These are phyloP conservation scores for Chromosphaera perkinsii DNA, from an alignment of 208 protist genomes.

Conservation along the genomic window DNA sequence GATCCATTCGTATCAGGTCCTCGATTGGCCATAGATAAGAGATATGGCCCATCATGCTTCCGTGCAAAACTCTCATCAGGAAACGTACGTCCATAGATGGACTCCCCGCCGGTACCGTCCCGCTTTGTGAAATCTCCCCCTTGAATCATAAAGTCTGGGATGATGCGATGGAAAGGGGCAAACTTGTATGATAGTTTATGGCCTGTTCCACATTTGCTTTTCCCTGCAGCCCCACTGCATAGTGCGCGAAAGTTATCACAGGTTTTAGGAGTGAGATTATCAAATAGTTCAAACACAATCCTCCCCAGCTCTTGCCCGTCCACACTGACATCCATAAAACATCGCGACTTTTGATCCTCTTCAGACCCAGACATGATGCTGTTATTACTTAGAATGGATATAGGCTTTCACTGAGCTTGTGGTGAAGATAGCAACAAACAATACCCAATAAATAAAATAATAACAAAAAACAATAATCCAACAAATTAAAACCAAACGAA, in stretches of 20 bases:
- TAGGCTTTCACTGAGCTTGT: too few relatives aligned
- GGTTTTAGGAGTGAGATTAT: conserved; percentile 32
- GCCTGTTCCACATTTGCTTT: conserved; percentile 9
- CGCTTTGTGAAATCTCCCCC: conserved; percentile 58
- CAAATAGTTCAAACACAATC: conserved; percentile 30
- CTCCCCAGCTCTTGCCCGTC: conserved; percentile 5
- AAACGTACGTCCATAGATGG: conserved; percentile 50
- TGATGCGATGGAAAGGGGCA: conserved; percentile 33
- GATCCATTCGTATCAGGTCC: conserved; percentile 73
- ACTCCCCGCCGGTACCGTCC: conserved; percentile 42
- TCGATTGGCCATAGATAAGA: conserved; percentile 78
- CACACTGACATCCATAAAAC: too few relatives aligned
- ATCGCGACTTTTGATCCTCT: too few relatives aligned
- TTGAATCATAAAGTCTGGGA: conserved; percentile 61
- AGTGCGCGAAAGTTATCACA: conserved; percentile 37
- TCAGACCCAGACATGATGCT: too few relatives aligned
- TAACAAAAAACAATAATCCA: too few relatives aligned
- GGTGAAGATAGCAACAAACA: too few relatives aligned
- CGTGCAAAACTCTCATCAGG: conserved; percentile 30
- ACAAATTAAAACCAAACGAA: too few relatives aligned
- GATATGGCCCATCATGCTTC: background rate
- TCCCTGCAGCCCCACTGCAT: background rate
- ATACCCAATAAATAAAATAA: too few relatives aligned
- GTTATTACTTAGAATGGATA: too few relatives aligned
- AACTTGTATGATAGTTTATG: conserved; percentile 27